Base-by-base conservation (phyloP, 2,329 filamentous ascomycete genomes). In the Fusarium equiseti region DNA sequence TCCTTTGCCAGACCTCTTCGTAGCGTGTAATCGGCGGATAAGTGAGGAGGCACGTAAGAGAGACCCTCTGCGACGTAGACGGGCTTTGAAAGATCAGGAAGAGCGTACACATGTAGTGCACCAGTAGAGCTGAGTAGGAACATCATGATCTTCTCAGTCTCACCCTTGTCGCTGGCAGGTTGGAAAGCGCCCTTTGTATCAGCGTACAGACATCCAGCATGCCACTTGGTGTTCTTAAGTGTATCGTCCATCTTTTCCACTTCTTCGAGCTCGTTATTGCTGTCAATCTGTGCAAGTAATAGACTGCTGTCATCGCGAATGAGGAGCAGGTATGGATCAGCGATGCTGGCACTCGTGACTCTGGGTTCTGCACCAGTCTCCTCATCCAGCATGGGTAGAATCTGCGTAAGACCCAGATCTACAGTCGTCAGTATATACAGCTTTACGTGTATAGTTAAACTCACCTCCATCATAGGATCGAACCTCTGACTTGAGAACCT, bases 331-430 rank as follows among this genome's bases (percentile, higher is more conserved):
- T 94, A 98, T 0, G 94, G 94, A 73, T 98, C 95, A 22, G 89
- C 89, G 74, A 98, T 95, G 77, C 92, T 97, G 40, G 93, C 92
- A 75, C 90, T 92, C 48, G 94, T 83, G 44, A 96, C 91, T 56
- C 91, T 87, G 7, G 93, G 91, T 75, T 97, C 93, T 22, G 88
- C 90, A 15, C 92, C 94, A 0, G 91, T 95, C 70, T 96, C 93
- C 75, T 97, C 96, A 74, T 98, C 96, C 67, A 93, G 88, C 87
- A 98, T 94, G 1, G 95, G 94, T 52, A 98, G 87, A 58, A 99
- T 98, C 76, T 98, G 95, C 48, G 91, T 91, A 56, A 99, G 86
- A 13, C 92, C 93, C 63, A 99, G 88, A 79, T 97, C 93, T 94
- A 75, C n/a, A 10, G 1, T 18, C 11, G 62, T 79, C 29, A 78